Percentiles rank a stretch among this genome's conserved stretches.
phyloP scores from a whole-genome alignment of 257 asterid genomes.

The Solanum piurae region DNA sequence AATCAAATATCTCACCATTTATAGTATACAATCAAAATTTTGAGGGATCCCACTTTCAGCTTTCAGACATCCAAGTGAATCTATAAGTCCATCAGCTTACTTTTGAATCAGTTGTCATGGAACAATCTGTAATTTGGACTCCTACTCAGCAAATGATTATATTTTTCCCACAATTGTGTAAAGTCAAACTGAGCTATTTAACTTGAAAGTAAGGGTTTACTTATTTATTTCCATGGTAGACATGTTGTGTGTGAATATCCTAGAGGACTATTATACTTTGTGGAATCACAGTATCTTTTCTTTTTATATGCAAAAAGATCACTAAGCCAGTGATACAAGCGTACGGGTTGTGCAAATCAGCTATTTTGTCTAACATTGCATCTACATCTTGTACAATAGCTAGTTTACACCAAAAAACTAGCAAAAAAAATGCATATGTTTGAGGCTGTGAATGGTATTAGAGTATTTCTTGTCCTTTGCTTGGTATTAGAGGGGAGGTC shows the following conservation, averaged over 20 bases:
- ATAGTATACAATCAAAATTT: background rate
- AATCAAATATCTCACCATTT: background rate
- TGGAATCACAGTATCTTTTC: background rate
- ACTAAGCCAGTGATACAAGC: background rate
- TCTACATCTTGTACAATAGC: background rate
- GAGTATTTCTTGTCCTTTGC: background rate
- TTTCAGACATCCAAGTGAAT: background rate
- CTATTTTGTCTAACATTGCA: background rate
- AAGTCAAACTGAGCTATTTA: background rate
- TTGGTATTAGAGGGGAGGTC: background rate
- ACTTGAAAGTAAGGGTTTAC: background rate
- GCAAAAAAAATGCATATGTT: background rate
- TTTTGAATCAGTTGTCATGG: background rate
- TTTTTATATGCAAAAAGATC: background rate
- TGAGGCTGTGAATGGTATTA: background rate
- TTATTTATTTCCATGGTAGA: background rate
- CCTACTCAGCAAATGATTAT: background rate
- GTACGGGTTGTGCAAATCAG: background rate
- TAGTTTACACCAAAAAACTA: background rate
- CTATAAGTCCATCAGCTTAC: background rate
- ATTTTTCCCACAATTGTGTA: background rate
- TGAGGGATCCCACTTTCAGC: background rate
- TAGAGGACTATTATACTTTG: background rate
- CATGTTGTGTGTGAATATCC: background rate
- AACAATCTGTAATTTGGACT: background rate